Percentiles rank a stretch among this genome's conserved stretches.
phyloP scores from a whole-genome alignment of 371 early-diverging fungal species.

The Mortierella sp. region DNA sequence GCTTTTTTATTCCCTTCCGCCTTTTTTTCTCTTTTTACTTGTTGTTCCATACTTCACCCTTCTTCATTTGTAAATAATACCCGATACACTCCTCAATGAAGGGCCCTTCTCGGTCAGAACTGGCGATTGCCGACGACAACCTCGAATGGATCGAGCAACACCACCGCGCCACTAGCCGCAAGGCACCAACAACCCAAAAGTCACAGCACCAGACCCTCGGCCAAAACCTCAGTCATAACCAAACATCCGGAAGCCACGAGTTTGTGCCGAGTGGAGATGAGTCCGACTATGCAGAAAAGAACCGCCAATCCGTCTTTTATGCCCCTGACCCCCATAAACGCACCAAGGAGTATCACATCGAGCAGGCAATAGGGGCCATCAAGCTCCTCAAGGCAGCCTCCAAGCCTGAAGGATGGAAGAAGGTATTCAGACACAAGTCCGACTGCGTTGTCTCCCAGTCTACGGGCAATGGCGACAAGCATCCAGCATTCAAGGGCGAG shows the following conservation, averaged over 20 bases:
- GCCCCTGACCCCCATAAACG: conserved; percentile 37
- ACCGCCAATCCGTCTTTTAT: conserved; percentile 38
- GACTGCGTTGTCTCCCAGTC: conserved; percentile 75
- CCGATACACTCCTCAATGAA: conserved; percentile 25
- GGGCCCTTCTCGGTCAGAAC: conserved; percentile 26
- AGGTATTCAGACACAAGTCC: conserved; percentile 75
- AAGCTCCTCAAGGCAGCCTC: conserved; percentile 49
- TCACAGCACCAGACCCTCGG: conserved; percentile 1
- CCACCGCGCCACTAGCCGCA: conserved; percentile 31
- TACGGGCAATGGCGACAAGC: conserved; percentile 61
- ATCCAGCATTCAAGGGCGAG: conserved; percentile 74
- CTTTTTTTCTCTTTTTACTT: not conserved
- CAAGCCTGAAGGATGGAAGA: conserved; percentile 69
- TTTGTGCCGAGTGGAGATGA: conserved; percentile 42
- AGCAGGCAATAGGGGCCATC: conserved; percentile 54
- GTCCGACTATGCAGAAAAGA: conserved; percentile 32
- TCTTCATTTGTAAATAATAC: conserved; percentile 2
- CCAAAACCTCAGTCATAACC: conserved; percentile 1
- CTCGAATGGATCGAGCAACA: conserved; percentile 55
- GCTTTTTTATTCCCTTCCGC: conserved; percentile 12
- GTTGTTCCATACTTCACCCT: not conserved
- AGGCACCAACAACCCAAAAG: conserved; percentile 16
- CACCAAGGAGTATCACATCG: conserved; percentile 52
- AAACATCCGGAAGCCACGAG: conserved; percentile 5
- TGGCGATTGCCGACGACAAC: conserved; percentile 28